Conservation (phyloP, 2,329 filamentous ascomycete species). For the Diplodia mutila region DNA sequence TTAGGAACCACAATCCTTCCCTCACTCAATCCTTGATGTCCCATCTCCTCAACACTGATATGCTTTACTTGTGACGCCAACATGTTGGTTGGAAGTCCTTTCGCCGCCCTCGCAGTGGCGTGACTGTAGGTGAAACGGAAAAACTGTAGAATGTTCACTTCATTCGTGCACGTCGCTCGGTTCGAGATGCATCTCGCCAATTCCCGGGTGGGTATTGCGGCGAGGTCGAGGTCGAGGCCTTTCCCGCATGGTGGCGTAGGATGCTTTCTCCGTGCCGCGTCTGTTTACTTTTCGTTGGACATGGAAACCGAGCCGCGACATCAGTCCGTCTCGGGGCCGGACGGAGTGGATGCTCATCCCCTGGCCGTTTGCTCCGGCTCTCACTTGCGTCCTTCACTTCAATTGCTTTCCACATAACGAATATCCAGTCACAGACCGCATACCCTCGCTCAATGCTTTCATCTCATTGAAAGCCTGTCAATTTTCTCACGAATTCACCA, state of each 20-base stretch:
- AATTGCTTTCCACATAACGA: neutral
- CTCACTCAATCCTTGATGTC: neutral
- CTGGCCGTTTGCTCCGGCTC: neutral
- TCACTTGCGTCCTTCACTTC: neutral
- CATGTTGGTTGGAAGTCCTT: neutral
- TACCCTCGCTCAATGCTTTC: neutral
- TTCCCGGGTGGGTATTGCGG: neutral
- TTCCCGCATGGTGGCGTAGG: neutral
- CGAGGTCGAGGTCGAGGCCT: neutral
- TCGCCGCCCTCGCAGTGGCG: neutral
- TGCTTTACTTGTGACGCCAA: conserved; percentile 11
- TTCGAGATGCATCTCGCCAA: neutral
- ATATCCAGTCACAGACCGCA: neutral
- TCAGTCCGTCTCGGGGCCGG: neutral
- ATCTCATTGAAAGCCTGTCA: neutral
- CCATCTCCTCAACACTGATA: neutral
- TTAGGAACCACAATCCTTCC: neutral
- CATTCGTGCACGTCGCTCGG: conserved; percentile 5
- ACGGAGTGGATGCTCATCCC: neutral
- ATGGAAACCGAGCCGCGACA: neutral
- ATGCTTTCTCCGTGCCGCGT: neutral
- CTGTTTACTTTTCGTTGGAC: neutral
- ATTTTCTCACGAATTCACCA: neutral
- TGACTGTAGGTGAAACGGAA: neutral
- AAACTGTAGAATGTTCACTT: conserved; percentile 23